Percentiles rank a stretch among this genome's conserved stretches.
phyloP scores from a whole-genome alignment of 2,329 filamentous ascomycete genomes.

The Graphilbum sp. region DNA sequence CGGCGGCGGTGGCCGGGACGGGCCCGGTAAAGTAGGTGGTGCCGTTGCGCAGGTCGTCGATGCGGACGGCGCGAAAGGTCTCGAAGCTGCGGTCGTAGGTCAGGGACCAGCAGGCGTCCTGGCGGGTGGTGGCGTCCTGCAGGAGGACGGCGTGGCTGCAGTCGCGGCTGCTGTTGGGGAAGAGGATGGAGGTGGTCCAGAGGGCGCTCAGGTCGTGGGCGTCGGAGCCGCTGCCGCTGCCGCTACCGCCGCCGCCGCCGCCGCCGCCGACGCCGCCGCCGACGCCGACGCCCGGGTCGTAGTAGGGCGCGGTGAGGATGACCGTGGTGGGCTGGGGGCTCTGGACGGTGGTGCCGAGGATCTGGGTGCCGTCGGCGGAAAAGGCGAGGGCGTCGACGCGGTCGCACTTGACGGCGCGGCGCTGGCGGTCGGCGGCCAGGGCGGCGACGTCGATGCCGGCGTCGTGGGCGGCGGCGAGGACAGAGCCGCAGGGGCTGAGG shows the following conservation, averaged over 20 bases:
- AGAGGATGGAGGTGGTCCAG: constrained; percentile 76
- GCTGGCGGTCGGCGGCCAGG: constrained; percentile 49
- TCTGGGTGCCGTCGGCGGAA: constrained; percentile 61
- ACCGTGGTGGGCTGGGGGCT: constrained; percentile 52
- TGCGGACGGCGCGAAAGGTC: constrained; percentile 60
- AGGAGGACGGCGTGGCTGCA: constrained; percentile 64
- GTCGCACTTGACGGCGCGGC: constrained; percentile 64
- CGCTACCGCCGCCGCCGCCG: neutral
- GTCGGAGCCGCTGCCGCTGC: no score
- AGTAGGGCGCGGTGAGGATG: constrained; percentile 64
- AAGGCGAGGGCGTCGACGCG: constrained; percentile 59
- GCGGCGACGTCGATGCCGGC: constrained; percentile 73
- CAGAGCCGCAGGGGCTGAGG: constrained; percentile 64
- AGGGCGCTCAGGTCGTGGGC: constrained; percentile 56
- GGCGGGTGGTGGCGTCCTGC: constrained; percentile 30
- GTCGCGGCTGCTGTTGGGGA: constrained; percentile 63
- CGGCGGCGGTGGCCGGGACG: constrained; percentile 30
- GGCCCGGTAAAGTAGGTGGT: constrained; percentile 69
- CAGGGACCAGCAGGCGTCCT: constrained; percentile 60
- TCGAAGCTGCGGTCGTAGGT: constrained; percentile 63
- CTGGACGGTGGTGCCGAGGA: constrained; percentile 58
- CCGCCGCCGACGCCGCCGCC: constrained; percentile 12
- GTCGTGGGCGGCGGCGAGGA: constrained; percentile 72
- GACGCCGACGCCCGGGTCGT: constrained; percentile 51
- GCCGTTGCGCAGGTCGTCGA: constrained; percentile 59